These are phyloP conservation scores for Pseudozyma thailandica DNA, from an alignment of 1,284 basidiomycete genomes.

Conservation along the genomic window DNA sequence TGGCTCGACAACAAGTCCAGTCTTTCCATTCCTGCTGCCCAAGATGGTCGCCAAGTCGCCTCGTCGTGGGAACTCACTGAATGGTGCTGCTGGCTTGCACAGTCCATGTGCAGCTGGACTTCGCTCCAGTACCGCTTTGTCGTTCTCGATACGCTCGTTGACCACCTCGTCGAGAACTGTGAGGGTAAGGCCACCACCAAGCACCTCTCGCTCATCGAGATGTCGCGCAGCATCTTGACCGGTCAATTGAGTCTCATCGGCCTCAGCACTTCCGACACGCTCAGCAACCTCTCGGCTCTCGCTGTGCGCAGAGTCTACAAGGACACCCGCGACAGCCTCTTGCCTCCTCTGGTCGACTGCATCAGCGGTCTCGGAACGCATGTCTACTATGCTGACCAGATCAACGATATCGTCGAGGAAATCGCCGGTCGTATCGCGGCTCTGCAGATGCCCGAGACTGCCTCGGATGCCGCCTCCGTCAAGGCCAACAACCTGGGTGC, in stretches of 20 bases:
- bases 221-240: slow-evolving; percentile 83
- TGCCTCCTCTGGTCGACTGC: slow-evolving; percentile 80
- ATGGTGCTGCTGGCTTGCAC: slow-evolving; percentile 84
- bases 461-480: slow-evolving; percentile 61
- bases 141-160: slow-evolving; percentile 84
- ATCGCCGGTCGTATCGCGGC: slow-evolving; percentile 79
- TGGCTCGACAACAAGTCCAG: slow-evolving; percentile 59
- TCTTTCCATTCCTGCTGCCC: slow-evolving; percentile 17
- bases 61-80: slow-evolving; percentile 78
- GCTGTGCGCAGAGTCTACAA: slow-evolving; percentile 77
- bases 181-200: slow-evolving; percentile 74
- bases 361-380: slow-evolving; percentile 86
- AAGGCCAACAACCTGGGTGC: slow-evolving; percentile 68
- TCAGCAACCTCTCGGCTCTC: slow-evolving; percentile 74
- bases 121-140: slow-evolving; percentile 92
- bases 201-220: slow-evolving; percentile 79
- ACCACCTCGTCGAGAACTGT: slow-evolving; percentile 78
- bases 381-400: slow-evolving; percentile 95
- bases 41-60: slow-evolving; percentile 24
- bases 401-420: slow-evolving; percentile 89
- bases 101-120: slow-evolving; percentile 81
- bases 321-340: slow-evolving; percentile 73
- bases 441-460: slow-evolving; percentile 76
- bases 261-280: slow-evolving; percentile 87
- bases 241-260: slow-evolving; percentile 86